These are phyloP conservation scores for Neltuma alba DNA, from an alignment of 306 rosid genomes.

Conservation along the genomic window DNA sequence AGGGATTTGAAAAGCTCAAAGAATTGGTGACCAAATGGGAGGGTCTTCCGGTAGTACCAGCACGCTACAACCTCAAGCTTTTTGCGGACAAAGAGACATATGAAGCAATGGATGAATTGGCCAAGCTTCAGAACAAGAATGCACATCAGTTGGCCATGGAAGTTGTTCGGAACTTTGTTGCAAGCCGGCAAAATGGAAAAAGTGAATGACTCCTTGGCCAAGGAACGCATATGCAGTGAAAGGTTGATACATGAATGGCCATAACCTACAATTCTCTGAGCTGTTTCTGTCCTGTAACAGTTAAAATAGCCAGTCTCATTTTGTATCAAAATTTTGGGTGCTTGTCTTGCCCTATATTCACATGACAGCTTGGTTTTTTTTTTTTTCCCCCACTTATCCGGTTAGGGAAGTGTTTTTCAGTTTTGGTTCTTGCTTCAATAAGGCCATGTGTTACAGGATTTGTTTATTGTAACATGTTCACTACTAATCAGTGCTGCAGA, in stretches of 20 bases:
- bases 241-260: slow-evolving; percentile 14
- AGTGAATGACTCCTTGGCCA: slow-evolving; percentile 51
- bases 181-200: slow-evolving; percentile 79
- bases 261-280: slow-evolving; percentile 31
- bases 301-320: slow-evolving; percentile 29
- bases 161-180: slow-evolving; percentile 83
- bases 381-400: slow-evolving; percentile 15
- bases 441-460: slow-evolving; percentile 22
- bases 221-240: slow-evolving; percentile 30
- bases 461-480: slow-evolving; percentile 20
- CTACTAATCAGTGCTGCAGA: slow-evolving; percentile 4
- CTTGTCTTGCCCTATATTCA: neutral
- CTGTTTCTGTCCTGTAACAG: slow-evolving; percentile 60
- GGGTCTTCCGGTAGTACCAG: slow-evolving; percentile 64
- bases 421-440: slow-evolving; percentile 33
- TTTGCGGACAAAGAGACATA: slow-evolving; percentile 89
- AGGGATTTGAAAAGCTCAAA: slow-evolving; percentile 92
- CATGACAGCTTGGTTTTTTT: neutral
- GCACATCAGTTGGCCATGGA: slow-evolving; percentile 96
- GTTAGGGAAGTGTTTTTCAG: neutral
- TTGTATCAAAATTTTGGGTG: slow-evolving; percentile 43
- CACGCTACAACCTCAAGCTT: slow-evolving; percentile 81
- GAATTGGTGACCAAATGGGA: slow-evolving; percentile 86
- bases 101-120: slow-evolving; percentile 73
- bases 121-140: slow-evolving; percentile 81